A percentile compares a stretch with the other conserved stretches of the same genome.
Conservation (phyloP, 2,329 filamentous ascomycete species). For the Pseudopithomyces maydicus region DNA sequence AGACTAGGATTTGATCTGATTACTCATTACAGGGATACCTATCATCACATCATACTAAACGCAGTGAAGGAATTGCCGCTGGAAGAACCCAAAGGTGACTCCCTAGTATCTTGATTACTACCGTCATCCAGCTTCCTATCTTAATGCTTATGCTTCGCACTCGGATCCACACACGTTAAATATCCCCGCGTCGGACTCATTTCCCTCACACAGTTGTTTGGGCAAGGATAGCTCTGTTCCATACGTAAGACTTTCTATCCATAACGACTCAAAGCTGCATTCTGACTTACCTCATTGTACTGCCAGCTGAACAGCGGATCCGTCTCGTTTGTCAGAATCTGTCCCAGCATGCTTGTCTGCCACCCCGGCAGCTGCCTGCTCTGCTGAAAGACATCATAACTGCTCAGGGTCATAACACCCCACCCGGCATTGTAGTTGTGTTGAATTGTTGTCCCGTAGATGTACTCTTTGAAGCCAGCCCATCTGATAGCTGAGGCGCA, state of each 20-base stretch:
- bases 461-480: conserved; percentile 61
- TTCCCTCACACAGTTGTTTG: not conserved
- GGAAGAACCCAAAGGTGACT: no score
- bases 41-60: no score
- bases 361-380: conserved; percentile 42
- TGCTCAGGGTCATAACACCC: conserved; percentile 56
- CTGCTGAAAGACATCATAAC: conserved; percentile 54
- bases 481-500: conserved; percentile 63
- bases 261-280: not conserved
- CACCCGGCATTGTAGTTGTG: conserved; percentile 55
- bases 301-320: conserved; percentile 62
- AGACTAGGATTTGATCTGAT: no score
- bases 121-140: not conserved
- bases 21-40: no score
- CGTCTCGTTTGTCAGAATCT: conserved; percentile 58
- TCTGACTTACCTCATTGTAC: conserved; percentile 44
- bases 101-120: no score
- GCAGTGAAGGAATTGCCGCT: no score
- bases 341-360: conserved; percentile 49
- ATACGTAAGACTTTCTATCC: not conserved
- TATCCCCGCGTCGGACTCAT: conserved; percentile 1
- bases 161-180: not conserved
- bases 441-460: conserved; percentile 59
- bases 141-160: not conserved
- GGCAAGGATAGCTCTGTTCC: not conserved